phyloP scores from a whole-genome alignment of 768 basidiomycete species.

The Kwoniella botswanensis region DNA sequence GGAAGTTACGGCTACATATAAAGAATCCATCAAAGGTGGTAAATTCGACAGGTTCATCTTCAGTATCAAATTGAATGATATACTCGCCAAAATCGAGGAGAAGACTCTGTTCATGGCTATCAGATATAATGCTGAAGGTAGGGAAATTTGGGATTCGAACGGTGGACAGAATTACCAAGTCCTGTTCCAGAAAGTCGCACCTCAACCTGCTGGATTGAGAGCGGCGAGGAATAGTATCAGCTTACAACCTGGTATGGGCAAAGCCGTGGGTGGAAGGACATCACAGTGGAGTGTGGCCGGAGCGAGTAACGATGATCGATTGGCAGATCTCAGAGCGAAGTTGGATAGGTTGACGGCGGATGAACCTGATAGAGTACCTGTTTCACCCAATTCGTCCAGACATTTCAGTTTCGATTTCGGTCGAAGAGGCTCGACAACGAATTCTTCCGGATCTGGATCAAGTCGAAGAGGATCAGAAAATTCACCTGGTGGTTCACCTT shows the following conservation, averaged over 20 bases:
- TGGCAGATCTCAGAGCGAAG: constrained; percentile 69
- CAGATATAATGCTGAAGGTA: constrained; percentile 67
- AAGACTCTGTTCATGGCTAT: constrained; percentile 82
- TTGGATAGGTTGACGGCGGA: constrained; percentile 69
- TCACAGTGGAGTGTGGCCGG: constrained; percentile 59
- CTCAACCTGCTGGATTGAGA: constrained; percentile 12
- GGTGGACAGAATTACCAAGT: constrained; percentile 75
- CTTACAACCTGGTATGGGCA: constrained; percentile 52
- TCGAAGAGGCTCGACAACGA: constrained; percentile 11
- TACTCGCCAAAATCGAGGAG: constrained; percentile 75
- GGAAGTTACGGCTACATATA: constrained; percentile 81
- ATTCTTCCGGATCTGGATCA: constrained; percentile 6
- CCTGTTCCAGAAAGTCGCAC: constrained; percentile 63
- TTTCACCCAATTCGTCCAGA: constrained; percentile 33
- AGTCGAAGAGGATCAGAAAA: constrained; percentile 7
- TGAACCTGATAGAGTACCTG: constrained; percentile 43
- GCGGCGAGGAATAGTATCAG: constrained; percentile 24
- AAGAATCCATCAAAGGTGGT: constrained; percentile 59
- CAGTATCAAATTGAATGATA: constrained; percentile 68
- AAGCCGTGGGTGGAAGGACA: constrained; percentile 47
- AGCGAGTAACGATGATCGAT: constrained; percentile 61
- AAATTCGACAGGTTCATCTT: constrained; percentile 54
- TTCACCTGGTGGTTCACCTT: constrained; percentile 38
- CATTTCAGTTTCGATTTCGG: constrained; percentile 32
- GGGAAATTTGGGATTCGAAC: constrained; percentile 95